Conservation (phyloP, 1,284 basidiomycete species). For the Boletellus deceptivus region DNA sequence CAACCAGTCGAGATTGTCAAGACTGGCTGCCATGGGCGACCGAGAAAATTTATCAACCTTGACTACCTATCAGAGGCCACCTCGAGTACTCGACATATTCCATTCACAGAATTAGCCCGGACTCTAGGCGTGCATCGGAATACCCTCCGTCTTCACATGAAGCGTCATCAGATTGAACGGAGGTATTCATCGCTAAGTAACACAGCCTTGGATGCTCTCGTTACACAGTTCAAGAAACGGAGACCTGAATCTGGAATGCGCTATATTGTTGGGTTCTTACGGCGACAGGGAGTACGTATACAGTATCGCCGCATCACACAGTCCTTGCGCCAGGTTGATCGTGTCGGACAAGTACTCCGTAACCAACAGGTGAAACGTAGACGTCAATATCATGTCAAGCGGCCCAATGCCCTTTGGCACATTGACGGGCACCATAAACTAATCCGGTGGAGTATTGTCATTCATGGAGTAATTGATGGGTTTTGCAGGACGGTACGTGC, state of each 20-base stretch:
- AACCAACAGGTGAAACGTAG: slow-evolving; percentile 13
- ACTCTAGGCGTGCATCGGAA: background rate
- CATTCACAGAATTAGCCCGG: background rate
- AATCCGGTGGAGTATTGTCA: slow-evolving; percentile 48
- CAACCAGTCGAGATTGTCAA: background rate
- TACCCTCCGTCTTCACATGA: background rate
- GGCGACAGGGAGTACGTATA: background rate
- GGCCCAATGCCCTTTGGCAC: slow-evolving; percentile 34
- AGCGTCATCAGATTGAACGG: background rate
- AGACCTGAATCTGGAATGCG: background rate
- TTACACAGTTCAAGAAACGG: background rate
- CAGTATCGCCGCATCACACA: background rate
- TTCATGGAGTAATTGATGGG: slow-evolving; percentile 49
- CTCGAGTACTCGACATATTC: background rate
- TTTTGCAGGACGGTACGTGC: slow-evolving; percentile 36
- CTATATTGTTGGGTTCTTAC: background rate
- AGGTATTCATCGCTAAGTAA: background rate
- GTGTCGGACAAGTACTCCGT: slow-evolving; percentile 13
- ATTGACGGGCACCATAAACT: slow-evolving; percentile 34
- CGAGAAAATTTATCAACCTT: background rate
- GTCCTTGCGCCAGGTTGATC: slow-evolving; percentile 13
- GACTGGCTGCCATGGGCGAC: background rate
- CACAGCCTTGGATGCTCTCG: background rate
- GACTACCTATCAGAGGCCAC: background rate
- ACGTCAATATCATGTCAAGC: slow-evolving; percentile 31